phyloP scores from a whole-genome alignment of 2,329 filamentous ascomycete species.

The Aspergillus chevalieri region DNA sequence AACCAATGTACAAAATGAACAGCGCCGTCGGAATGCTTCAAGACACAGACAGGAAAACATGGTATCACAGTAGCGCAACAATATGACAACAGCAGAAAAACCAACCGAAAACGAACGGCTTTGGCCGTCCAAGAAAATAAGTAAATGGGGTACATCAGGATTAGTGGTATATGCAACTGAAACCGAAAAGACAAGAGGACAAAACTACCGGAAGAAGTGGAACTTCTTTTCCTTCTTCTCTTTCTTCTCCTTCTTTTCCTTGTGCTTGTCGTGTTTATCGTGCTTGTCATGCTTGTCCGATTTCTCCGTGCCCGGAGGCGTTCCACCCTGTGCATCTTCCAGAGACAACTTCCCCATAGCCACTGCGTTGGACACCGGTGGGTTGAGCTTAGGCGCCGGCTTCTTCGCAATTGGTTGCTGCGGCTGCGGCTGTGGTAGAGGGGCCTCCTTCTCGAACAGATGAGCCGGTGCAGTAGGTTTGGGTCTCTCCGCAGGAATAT shows the following conservation, averaged over 20 bases:
- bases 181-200: not conserved
- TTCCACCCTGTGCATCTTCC: constrained; percentile 24
- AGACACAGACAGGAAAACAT: constrained; percentile 17
- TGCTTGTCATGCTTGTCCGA: constrained; percentile 41
- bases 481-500: constrained; percentile 74
- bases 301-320: constrained; percentile 13
- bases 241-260: constrained; percentile 53
- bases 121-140: constrained; percentile 3
- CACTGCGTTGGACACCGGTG: constrained; percentile 25
- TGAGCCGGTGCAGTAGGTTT: constrained; percentile 77
- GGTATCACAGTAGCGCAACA: constrained; percentile 32
- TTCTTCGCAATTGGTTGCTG: constrained; percentile 20
- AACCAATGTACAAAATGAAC: not conserved
- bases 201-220: constrained; percentile 44
- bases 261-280: constrained; percentile 34
- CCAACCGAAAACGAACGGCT: not conserved
- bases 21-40: constrained; percentile 13
- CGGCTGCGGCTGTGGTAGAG: constrained; percentile 45
- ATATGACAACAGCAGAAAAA: constrained; percentile 10
- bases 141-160: constrained; percentile 3
- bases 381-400: constrained; percentile 17
- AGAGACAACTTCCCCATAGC: constrained; percentile 33
- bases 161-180: constrained; percentile 1
- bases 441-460: constrained; percentile 67
- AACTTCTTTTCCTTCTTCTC: constrained; percentile 51